Evolutionary conservation across 805 yeast species (phyloP).

Genomic region (Wickerhamiella brachini): DNA sequence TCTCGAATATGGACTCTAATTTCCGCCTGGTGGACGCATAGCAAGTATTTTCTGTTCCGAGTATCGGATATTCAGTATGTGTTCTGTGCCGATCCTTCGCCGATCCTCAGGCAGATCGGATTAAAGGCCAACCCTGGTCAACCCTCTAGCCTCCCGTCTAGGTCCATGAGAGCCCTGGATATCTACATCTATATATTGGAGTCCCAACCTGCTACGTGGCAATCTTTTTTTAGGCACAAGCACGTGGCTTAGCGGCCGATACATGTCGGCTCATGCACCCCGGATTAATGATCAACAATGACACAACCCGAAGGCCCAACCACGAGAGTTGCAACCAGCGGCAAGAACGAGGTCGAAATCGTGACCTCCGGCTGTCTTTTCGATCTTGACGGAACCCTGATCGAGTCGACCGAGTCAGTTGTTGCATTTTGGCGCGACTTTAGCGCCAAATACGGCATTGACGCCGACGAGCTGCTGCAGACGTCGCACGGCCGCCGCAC

Average conservation of each 20-base stretch:
- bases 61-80: too few species aligned
- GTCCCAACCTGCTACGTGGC: too few species aligned
- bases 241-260: neutral
- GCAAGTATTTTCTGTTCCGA: too few species aligned
- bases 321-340: neutral
- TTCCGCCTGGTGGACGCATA: too few species aligned
- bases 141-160: too few species aligned
- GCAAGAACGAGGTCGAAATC: constrained; percentile 12
- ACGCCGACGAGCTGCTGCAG: constrained; percentile 56
- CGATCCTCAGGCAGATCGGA: too few species aligned
- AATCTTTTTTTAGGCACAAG: too few species aligned
- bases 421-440: constrained; percentile 72
- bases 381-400: constrained; percentile 81
- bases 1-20: too few species aligned
- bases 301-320: neutral
- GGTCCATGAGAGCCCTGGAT: too few species aligned
- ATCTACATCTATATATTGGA: too few species aligned
- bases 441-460: constrained; percentile 52
- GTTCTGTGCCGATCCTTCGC: too few species aligned
- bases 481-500: constrained; percentile 78
- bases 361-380: constrained; percentile 42
- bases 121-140: too few species aligned
- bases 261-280: neutral
- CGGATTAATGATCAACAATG: neutral
- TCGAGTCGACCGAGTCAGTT: constrained; percentile 70